Conservation (phyloP, 164 flowering plant genomes). For the Magnolia sinica region DNA sequence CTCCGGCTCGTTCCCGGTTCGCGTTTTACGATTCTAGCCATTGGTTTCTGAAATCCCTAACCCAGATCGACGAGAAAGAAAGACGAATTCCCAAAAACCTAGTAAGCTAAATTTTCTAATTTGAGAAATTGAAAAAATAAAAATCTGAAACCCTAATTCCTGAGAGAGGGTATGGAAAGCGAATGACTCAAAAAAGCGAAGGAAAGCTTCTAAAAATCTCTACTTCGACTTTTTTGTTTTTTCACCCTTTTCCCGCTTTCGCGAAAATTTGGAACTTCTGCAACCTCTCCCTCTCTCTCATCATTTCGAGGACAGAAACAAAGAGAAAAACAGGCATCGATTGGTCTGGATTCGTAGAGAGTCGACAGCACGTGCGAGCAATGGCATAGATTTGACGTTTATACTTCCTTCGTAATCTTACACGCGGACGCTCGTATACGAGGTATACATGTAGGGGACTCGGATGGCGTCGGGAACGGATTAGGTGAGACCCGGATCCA, state of each 20-base stretch:
- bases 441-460: too few relatives aligned
- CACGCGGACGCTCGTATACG: too few relatives aligned
- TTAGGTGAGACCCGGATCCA: too few relatives aligned
- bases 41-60: slow-evolving; percentile 2
- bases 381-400: too few relatives aligned
- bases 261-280: background rate
- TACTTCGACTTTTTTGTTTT: background rate
- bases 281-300: background rate
- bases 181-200: background rate
- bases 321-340: too few relatives aligned
- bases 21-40: slow-evolving; percentile 21
- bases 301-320: background rate
- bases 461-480: too few relatives aligned
- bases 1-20: slow-evolving; percentile 2
- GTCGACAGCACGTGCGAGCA: too few relatives aligned
- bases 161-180: background rate
- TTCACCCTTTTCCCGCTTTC: background rate
- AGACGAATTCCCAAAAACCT: background rate
- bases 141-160: background rate
- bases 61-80: background rate
- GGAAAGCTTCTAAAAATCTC: background rate
- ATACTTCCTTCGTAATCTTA: too few relatives aligned
- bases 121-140: background rate
- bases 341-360: too few relatives aligned
- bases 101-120: too few relatives aligned